Evolutionary conservation across 805 yeast species (phyloP), one percentile per base, ranked within the genome.

Genomic region (Kazachstania africana): DNA sequence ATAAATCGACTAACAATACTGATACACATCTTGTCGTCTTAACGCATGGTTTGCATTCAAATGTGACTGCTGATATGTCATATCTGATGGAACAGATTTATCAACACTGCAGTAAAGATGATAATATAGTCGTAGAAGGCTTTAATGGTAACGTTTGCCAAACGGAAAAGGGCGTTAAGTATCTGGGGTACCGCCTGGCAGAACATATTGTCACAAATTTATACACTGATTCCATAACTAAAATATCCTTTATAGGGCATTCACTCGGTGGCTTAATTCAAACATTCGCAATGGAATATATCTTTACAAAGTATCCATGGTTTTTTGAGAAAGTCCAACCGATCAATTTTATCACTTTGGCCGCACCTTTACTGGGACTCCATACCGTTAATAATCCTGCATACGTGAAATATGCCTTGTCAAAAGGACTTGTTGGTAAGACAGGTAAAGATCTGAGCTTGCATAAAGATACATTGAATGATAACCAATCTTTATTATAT

Each of bases 31-130:
- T 81, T 38, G 83, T 80, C 12, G 54, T 81, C 1, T 48, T 80
- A 24, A 76, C 87, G 0, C 93, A 81, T 53, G 94, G 94, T 0
- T 56, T 81, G 24, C 87, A 78, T 51, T 77, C 88, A 1, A 81
- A 81, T 47, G 70, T 75, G 0, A 68, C 81, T 1, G 75, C 85
- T 1, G 94, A 81, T 51, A 68, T 81, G 81, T 60, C 70, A 20
- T 80, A 77, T 42, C 45, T 81, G 28, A 80, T 78, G 43, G 91
- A 81, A 42, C 70, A 70, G 44, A 66, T 78, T 4, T 83, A 77
- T 40, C 48, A 43, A 6, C 44, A 43, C n/a, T 52, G 64, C 0
- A 24, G 33, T 14, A 38, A 42, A 6, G 32, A 45, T 21, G 79
- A 75, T 23, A 44, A 41, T 16, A 51, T 78, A 4, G 66, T 79